Evolutionary conservation across 2,329 filamentous ascomycete species (phyloP).

Genomic region (Pleoardoris graminearum): DNA sequence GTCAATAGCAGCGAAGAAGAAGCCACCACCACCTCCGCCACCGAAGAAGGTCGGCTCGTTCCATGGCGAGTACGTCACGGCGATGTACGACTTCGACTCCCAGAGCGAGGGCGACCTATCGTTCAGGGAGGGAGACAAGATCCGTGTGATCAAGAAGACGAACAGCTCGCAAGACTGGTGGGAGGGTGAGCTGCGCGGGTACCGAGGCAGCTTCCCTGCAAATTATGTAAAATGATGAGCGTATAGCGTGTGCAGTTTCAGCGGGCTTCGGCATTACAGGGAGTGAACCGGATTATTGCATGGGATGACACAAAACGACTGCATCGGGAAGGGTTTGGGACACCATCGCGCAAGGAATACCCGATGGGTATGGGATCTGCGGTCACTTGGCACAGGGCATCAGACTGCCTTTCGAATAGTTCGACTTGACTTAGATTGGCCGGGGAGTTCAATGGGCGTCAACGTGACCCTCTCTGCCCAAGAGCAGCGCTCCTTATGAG

Average conservation of each 20-base stretch:
- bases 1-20: slow-evolving; percentile 65
- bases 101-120: slow-evolving; percentile 70
- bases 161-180: slow-evolving; percentile 84
- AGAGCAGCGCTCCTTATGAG: background rate
- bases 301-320: slow-evolving; percentile 9
- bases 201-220: slow-evolving; percentile 74
- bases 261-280: slow-evolving; percentile 9
- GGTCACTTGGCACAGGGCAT: background rate
- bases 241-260: background rate
- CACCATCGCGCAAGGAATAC: background rate
- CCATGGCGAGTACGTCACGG: slow-evolving; percentile 65
- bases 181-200: slow-evolving; percentile 74
- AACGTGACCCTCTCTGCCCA: background rate
- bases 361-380: background rate
- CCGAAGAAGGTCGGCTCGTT: slow-evolving; percentile 60
- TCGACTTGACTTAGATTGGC: background rate
- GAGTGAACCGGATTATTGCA: slow-evolving; percentile 4
- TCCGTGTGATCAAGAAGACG: slow-evolving; percentile 77
- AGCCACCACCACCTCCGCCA: slow-evolving; percentile 72
- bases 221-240: slow-evolving; percentile 68
- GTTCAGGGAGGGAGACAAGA: slow-evolving; percentile 77
- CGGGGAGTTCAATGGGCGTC: background rate
- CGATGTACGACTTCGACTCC: slow-evolving; percentile 74
- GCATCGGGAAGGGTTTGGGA: slow-evolving; percentile 4
- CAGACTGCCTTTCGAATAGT: background rate